phyloP scores from a whole-genome alignment of 148 eudicot species.

The Dysphania ambrosioides region DNA sequence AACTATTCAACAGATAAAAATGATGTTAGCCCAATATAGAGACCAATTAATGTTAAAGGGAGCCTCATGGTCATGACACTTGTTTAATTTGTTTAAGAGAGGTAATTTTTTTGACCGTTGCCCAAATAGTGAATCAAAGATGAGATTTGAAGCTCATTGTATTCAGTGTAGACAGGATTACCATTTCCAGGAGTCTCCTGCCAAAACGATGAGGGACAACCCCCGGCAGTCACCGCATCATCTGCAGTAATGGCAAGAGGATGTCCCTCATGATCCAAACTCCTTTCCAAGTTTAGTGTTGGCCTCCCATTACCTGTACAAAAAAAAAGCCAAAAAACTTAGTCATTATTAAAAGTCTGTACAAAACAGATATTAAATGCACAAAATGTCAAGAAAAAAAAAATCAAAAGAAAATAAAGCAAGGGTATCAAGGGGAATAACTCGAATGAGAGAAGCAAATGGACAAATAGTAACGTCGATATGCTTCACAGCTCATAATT shows the following conservation, averaged over 20 bases:
- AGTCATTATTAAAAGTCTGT: constrained; percentile 5
- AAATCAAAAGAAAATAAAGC: neutral
- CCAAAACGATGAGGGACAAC: constrained; percentile 74
- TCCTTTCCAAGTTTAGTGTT: constrained; percentile 59
- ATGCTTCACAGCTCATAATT: neutral
- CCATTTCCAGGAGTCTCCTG: constrained; percentile 72
- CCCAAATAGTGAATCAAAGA: neutral
- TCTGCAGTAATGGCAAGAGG: constrained; percentile 77
- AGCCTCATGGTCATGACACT: neutral
- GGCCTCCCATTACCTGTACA: constrained; percentile 58
- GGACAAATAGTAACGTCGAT: neutral
- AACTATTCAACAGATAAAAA: neutral
- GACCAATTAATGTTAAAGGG: neutral
- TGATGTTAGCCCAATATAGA: neutral
- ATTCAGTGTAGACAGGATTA: constrained; percentile 25
- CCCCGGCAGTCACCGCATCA: constrained; percentile 58
- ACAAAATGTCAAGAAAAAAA: neutral
- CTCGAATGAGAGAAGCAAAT: neutral
- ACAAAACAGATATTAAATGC: neutral
- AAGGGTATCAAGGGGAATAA: neutral
- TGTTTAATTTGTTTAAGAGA: neutral
- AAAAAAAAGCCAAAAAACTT: constrained; percentile 9
- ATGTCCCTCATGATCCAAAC: constrained; percentile 79
- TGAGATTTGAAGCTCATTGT: neutral
- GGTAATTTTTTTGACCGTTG: neutral